Base-by-base conservation (phyloP, 2,329 filamentous ascomycete species). In the Knufia petricola region DNA sequence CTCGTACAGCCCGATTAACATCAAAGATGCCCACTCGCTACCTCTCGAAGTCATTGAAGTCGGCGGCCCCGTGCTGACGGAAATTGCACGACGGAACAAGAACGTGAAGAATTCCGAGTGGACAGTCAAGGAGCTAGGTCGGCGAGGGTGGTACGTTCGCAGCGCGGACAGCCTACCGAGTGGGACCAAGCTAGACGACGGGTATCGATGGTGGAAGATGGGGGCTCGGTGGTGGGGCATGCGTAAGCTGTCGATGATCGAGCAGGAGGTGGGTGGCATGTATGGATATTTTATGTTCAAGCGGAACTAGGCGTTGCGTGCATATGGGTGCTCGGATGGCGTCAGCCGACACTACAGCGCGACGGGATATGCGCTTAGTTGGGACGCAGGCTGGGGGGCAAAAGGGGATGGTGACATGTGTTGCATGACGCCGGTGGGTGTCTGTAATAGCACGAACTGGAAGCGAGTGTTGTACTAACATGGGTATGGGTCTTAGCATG, bases 191-290 rank as follows among this genome's bases (percentile, higher is more conserved):
- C 44, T 39, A 49, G 79, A 84, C 61, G 76, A 81, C 56, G 79
- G 79, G 1, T 65, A 69, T 40, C 71, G 81, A 26, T 68, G 70
- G 59, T 92, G 86, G 86, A 92, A 92, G 71, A 84, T 87, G 82
- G 86, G 86, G 26, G 85, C 85, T 42, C 78, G 79, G 58, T 85
- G 81, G 69, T 90, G 86, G 86, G 86, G 86, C 31, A 88, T 88
- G 80, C 76, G 84, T 54, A 92, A 79, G 63, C 65, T 77, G 21
- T 75, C 76, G 2, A 71, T 79, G 53, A 73, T 71, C 12, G 65
- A 71, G 30, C 71, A 73, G 7, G 75, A 79, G 50, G 74, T 78
- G 4, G 75, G 75, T 20, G 76, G 76, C 2, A 70, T 78, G 59
- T 78, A 78, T 59, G 75, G 74, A 34, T 73, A 76, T 60, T 78